Conservation (phyloP, 129 eudicot genomes). For the Escallonia herrerae region DNA sequence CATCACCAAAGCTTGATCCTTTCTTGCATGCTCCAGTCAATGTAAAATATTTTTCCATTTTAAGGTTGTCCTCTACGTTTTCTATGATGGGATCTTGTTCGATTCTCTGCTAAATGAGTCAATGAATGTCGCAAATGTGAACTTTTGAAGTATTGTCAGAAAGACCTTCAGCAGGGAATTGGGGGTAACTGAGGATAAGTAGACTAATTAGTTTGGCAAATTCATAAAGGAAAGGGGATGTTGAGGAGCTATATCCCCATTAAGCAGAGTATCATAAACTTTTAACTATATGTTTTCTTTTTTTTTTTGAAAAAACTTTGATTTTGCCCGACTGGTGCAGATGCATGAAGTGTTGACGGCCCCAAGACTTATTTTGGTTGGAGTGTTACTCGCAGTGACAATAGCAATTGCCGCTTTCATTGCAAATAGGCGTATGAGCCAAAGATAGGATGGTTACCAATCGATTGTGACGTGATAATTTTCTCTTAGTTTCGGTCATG, state of each 20-base stretch:
- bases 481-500: no score
- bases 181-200: not conserved
- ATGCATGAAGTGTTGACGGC: constrained; percentile 6
- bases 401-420: constrained; percentile 22
- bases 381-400: constrained; percentile 26
- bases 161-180: not conserved
- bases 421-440: constrained; percentile 19
- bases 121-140: not conserved
- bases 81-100: not conserved
- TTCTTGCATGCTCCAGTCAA: constrained; percentile 14
- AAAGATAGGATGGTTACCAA: constrained; percentile 21
- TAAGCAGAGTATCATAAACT: no score
- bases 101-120: not conserved
- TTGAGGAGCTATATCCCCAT: no score
- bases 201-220: not conserved
- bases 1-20: constrained; percentile 17
- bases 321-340: constrained; percentile 11
- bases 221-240: not conserved
- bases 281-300: no score
- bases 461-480: constrained; percentile 18
- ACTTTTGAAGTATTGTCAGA: not conserved
- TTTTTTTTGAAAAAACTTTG: not conserved
- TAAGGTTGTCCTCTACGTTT: not conserved
- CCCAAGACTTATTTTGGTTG: constrained; percentile 25
- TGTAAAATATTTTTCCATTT: constrained; percentile 24